These are phyloP conservation scores for Cavenderia fasciculata DNA, from an alignment of 78 protist species.

Conservation along the genomic window DNA sequence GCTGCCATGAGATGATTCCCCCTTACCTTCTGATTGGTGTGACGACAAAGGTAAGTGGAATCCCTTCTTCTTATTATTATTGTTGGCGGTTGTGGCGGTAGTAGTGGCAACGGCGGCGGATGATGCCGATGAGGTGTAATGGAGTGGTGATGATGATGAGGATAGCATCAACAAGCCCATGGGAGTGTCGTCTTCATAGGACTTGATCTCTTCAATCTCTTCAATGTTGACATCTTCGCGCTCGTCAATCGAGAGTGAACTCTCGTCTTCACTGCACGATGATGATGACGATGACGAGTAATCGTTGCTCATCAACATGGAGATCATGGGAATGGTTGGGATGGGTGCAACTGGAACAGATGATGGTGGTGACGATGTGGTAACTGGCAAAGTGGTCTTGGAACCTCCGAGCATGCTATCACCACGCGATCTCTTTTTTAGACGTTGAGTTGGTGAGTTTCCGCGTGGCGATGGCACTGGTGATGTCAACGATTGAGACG, in stretches of 20 bases:
- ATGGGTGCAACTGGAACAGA: conserved; percentile 18
- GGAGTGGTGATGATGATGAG: not conserved
- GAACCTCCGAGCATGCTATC: not conserved
- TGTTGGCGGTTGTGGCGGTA: not conserved
- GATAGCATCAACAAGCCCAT: not conserved
- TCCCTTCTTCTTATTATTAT: too few relatives aligned
- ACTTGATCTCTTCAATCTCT: conserved; percentile 14
- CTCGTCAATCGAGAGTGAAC: not conserved
- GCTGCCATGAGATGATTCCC: too few relatives aligned
- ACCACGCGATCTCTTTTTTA: not conserved
- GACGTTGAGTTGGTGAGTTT: not conserved
- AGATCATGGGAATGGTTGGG: conserved; percentile 14
- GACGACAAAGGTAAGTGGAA: too few relatives aligned
- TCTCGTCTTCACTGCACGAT: not conserved
- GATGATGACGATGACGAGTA: not conserved
- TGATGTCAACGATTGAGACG: not conserved
- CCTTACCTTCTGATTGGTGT: too few relatives aligned
- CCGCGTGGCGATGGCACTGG: not conserved
- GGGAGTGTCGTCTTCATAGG: not conserved
- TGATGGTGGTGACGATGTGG: not conserved
- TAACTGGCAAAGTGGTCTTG: not conserved
- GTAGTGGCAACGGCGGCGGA: not conserved
- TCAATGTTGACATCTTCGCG: conserved; percentile 19
- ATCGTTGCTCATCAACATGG: too few relatives aligned
- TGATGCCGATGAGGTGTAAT: not conserved